These are phyloP conservation scores for Aspergillus bridgeri DNA, from an alignment of 495 filamentous ascomycete genomes.

Conservation along the genomic window DNA sequence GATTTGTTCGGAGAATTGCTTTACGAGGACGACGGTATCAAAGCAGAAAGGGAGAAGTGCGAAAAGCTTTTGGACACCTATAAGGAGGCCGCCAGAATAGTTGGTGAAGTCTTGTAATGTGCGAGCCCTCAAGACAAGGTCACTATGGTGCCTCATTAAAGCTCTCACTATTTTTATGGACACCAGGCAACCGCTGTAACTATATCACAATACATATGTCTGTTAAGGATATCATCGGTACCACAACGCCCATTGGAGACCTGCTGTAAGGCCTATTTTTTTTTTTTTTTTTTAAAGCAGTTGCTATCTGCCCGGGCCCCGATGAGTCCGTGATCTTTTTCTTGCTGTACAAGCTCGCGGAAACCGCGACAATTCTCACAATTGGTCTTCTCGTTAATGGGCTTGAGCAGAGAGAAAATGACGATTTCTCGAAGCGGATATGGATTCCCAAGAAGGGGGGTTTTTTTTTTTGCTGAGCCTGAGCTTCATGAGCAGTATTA, in stretches of 20 bases:
- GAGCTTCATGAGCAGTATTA: neutral
- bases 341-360: too few relatives aligned
- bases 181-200: neutral
- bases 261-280: too few relatives aligned
- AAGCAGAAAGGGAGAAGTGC: conserved; percentile 96
- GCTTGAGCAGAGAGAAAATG: too few relatives aligned
- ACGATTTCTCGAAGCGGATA: too few relatives aligned
- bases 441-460: too few relatives aligned
- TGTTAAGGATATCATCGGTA: neutral
- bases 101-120: conserved; percentile 84
- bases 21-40: conserved; percentile 96
- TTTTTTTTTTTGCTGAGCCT: too few relatives aligned
- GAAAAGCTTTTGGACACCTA: conserved; percentile 92
- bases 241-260: too few relatives aligned
- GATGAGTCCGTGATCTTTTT: too few relatives aligned
- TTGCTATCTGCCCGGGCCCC: too few relatives aligned
- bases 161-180: neutral
- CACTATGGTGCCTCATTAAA: neutral
- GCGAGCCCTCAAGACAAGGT: neutral
- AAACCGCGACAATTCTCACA: too few relatives aligned
- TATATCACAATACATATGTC: neutral
- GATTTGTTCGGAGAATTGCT: conserved; percentile 87
- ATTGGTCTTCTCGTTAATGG: too few relatives aligned
- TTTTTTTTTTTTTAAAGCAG: too few relatives aligned
- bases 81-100: conserved; percentile 94